Percentiles rank a stretch among this genome's conserved stretches.
Evolutionary conservation across 225 moss, liverwort and hornwort species (phyloP).

Genomic region (Sphagnum tenellum): DNA sequence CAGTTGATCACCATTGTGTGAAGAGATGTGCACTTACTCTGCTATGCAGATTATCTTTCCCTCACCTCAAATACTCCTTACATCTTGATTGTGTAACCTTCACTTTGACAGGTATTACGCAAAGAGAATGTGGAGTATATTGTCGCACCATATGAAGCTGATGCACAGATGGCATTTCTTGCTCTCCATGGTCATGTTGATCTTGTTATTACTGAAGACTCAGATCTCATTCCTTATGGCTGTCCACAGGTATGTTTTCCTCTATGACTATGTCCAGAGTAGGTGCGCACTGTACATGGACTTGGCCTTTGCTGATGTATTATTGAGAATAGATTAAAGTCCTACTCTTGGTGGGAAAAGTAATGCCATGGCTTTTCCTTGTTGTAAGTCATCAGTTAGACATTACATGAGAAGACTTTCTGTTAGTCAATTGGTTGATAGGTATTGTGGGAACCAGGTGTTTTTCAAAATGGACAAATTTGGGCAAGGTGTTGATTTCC

Average conservation of each 20-base stretch:
- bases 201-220: conserved; percentile 90
- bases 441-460: conserved; percentile 23
- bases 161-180: conserved; percentile 93
- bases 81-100: not conserved
- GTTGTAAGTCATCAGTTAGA: too few relatives aligned
- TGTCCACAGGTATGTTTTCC: conserved; percentile 58
- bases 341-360: too few relatives aligned
- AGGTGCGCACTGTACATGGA: too few relatives aligned
- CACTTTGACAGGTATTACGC: conserved; percentile 27
- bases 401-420: too few relatives aligned
- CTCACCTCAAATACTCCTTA: too few relatives aligned
- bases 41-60: too few relatives aligned
- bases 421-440: too few relatives aligned
- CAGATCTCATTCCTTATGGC: conserved; percentile 86
- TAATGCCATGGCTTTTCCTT: too few relatives aligned
- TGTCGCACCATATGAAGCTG: conserved; percentile 98
- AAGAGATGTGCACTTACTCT: too few relatives aligned
- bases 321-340: too few relatives aligned
- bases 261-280: not conserved
- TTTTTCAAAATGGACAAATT: conserved; percentile 95
- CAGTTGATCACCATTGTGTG: too few relatives aligned
- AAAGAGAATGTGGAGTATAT: conserved; percentile 56
- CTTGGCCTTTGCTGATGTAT: too few relatives aligned
- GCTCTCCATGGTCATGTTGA: conserved; percentile 65
- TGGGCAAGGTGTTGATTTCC: conserved; percentile 89